Conservation (phyloP, 352 stramenopile genomes). For the Globisporangium echinulatum region DNA sequence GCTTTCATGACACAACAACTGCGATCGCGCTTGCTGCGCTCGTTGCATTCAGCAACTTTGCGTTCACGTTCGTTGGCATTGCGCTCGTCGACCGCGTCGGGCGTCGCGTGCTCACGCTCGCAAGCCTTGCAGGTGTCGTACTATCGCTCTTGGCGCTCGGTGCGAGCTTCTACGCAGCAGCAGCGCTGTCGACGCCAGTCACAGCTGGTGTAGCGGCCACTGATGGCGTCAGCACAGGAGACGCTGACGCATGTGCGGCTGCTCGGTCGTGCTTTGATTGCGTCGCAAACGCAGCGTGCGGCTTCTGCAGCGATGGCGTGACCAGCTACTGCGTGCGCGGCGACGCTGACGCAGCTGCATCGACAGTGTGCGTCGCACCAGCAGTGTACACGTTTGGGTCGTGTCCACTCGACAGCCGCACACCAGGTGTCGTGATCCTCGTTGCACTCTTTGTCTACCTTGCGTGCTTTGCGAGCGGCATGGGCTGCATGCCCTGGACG, state of each 20-base stretch:
- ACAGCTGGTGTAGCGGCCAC: not conserved
- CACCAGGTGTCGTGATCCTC: slow-evolving; percentile 46
- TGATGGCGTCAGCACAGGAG: slow-evolving; percentile 6
- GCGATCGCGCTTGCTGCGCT: slow-evolving; percentile 77
- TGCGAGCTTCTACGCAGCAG: slow-evolving; percentile 34
- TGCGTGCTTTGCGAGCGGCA: slow-evolving; percentile 70
- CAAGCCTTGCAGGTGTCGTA: slow-evolving; percentile 37
- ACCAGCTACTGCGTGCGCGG: too few species aligned
- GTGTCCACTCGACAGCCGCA: slow-evolving; percentile 38
- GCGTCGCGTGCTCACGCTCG: slow-evolving; percentile 41
- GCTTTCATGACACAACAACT: slow-evolving; percentile 58
- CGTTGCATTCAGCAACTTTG: slow-evolving; percentile 63
- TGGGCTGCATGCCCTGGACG: slow-evolving; percentile 90
- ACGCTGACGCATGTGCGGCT: slow-evolving; percentile 25
- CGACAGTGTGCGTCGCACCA: not conserved
- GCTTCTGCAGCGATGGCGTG: slow-evolving; percentile 23
- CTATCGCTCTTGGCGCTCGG: slow-evolving; percentile 37
- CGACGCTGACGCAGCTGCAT: too few species aligned
- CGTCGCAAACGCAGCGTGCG: slow-evolving; percentile 48
- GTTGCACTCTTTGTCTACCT: slow-evolving; percentile 66
- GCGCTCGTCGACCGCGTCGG: slow-evolving; percentile 47
- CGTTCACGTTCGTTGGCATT: slow-evolving; percentile 61
- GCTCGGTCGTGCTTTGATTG: slow-evolving; percentile 65
- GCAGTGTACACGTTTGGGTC: slow-evolving; percentile 35
- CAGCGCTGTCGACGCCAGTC: slow-evolving; percentile 23